A percentile compares a stretch with the other conserved stretches of the same genome.
phyloP scores from a whole-genome alignment of 208 protist species.

The Angomonas deanei region DNA sequence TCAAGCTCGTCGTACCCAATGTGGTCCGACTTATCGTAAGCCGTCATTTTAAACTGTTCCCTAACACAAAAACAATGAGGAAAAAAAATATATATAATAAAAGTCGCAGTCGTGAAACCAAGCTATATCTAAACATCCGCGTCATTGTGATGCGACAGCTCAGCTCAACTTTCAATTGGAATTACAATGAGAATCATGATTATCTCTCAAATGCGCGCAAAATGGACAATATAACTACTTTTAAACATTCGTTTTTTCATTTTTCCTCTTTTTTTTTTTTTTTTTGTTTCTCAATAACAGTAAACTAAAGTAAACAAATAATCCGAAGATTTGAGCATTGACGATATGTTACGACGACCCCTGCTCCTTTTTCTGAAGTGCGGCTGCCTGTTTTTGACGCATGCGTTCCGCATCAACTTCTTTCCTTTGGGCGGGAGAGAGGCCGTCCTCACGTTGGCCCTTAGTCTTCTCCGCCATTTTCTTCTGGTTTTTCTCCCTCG shows the following conservation, averaged over 20 bases:
- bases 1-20: slow-evolving; percentile 80
- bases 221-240: no score
- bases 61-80: neutral
- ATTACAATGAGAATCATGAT: no score
- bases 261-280: no score
- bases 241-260: no score
- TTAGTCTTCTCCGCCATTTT: slow-evolving; percentile 74
- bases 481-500: slow-evolving; percentile 82
- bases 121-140: no score
- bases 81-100: neutral
- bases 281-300: no score
- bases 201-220: no score
- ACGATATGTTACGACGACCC: slow-evolving; percentile 1
- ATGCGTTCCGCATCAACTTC: slow-evolving; percentile 84
- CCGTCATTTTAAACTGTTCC: slow-evolving; percentile 39
- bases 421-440: slow-evolving; percentile 59
- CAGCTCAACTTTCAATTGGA: no score
- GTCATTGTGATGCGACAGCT: no score
- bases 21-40: slow-evolving; percentile 80
- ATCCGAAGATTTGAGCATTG: neutral
- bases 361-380: slow-evolving; percentile 30
- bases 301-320: neutral
- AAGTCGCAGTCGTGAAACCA: neutral
- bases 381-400: slow-evolving; percentile 79
- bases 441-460: slow-evolving; percentile 63